Conservation (phyloP, 2,329 filamentous ascomycete genomes). For the Epichloe typhina region DNA sequence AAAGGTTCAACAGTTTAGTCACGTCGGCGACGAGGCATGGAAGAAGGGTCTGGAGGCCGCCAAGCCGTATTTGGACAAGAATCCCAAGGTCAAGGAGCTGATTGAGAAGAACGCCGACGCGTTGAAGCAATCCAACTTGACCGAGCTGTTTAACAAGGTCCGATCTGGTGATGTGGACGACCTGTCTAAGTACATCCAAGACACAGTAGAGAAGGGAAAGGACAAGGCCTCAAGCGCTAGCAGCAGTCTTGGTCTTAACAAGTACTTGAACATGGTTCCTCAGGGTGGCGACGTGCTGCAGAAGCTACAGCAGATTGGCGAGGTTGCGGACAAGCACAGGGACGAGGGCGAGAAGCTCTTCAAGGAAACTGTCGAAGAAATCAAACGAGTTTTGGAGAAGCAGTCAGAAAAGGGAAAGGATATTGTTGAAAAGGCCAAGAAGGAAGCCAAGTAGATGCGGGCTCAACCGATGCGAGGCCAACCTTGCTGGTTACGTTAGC, state of each 20-base stretch:
- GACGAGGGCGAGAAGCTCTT: slow-evolving; percentile 57
- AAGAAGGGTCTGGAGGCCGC: slow-evolving; percentile 57
- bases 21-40: slow-evolving; percentile 60
- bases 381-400: slow-evolving; percentile 50
- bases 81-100: slow-evolving; percentile 59
- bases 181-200: slow-evolving; percentile 22
- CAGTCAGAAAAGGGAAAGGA: slow-evolving; percentile 44
- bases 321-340: slow-evolving; percentile 53
- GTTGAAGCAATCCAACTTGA: slow-evolving; percentile 53
- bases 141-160: slow-evolving; percentile 49
- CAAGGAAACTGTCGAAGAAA: slow-evolving; percentile 54
- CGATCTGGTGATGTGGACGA: slow-evolving; percentile 44
- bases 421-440: slow-evolving; percentile 40
- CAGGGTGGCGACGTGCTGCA: slow-evolving; percentile 50
- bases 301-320: slow-evolving; percentile 51
- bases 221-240: slow-evolving; percentile 26
- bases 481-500: no score
- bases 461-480: neutral
- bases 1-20: slow-evolving; percentile 52
- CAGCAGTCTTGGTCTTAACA: slow-evolving; percentile 32
- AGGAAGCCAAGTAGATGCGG: slow-evolving; percentile 25
- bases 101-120: slow-evolving; percentile 57
- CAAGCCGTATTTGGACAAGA: slow-evolving; percentile 62
- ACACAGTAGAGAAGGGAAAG: slow-evolving; percentile 27
- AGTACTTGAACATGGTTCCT: slow-evolving; percentile 54